Evolutionary conservation across 257 asterid species (phyloP), one percentile per base, ranked within the genome.

Genomic region (Lycium ferocissimum): DNA sequence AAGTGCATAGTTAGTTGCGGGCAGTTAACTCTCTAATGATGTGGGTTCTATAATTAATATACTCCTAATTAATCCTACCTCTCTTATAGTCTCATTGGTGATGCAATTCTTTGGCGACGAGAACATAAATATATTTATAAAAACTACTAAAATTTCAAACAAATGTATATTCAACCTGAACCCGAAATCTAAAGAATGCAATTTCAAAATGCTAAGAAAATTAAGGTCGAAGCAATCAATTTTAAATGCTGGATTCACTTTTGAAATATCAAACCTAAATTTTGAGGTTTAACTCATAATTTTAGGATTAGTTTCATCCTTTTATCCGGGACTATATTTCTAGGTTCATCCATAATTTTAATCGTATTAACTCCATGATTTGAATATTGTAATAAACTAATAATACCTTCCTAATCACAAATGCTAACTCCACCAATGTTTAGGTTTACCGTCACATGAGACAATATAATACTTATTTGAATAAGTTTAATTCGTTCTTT

Each of bases 351-450:
- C 56, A 4, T 49, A 7, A 49, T 49, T 49, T 49, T 49, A 49
- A 7, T 11, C 18, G 18, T 18, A 54, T 18, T 13, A 54, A 13
- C 59, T 56, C 61, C 3, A 12, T 59, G 11, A 59, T 59, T 59
- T 59, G 33, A 18, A 18, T n/a, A 7, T 59, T 59, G 15, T 56
- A 56, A 56, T 56, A 1, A 54, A 26, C 33, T 13, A 54, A 6
- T 18, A 18, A 7, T 18, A 18, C 26, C 3, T 69, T 37, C 49
- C 76, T 37, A 69, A 2, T 69, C 80, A 73, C 18, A 11, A 45
- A 75, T 49, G 61, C 20, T 47, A 47, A 75, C 47, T 75, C 61
- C 61, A 75, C 81, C 81, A 47, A 73, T 47, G n/a, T 73, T 73
- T 47, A 73, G 37, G 80, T 72, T 72, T n/a, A 72, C n/a, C 40